Conservation (phyloP, 768 basidiomycete species). For the Panus rudis region DNA sequence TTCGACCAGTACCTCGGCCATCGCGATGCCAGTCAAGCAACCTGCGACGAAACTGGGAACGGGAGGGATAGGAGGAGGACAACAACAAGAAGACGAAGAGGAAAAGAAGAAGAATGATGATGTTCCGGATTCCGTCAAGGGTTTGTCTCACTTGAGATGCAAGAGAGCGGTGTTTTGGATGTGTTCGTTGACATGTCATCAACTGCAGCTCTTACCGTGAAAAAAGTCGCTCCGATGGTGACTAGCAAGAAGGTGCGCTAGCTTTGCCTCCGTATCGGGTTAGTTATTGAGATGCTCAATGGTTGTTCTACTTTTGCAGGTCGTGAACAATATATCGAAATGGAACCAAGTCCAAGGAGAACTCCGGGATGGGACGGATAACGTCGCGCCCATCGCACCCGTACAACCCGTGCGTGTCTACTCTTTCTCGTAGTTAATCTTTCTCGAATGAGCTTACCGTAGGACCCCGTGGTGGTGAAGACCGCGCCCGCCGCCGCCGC, state of each 20-base stretch:
- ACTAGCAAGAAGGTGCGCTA: conserved; percentile 72
- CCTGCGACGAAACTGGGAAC: too few relatives aligned
- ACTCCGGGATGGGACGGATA: conserved; percentile 33
- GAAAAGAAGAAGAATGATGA: conserved; percentile 16
- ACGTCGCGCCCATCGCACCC: conserved; percentile 10
- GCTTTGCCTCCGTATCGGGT: neutral
- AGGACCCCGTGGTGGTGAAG: conserved; percentile 10
- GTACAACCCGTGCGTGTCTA: conserved; percentile 4
- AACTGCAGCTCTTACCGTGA: conserved; percentile 40
- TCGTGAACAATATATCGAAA: conserved; percentile 85
- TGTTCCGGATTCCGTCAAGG: conserved; percentile 40
- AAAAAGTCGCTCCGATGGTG: conserved; percentile 76
- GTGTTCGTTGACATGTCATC: conserved; percentile 24
- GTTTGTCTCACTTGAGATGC: conserved; percentile 33
- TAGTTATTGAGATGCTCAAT: conserved; percentile 3
- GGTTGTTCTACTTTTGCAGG: conserved; percentile 36
- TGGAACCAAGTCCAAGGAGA: conserved; percentile 97
- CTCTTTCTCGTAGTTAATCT: conserved; percentile 3
- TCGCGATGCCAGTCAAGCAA: too few relatives aligned
- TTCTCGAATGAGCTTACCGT: conserved; percentile 9
- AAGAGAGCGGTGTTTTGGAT: conserved; percentile 16
- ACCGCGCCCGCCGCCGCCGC: conserved; percentile 1
- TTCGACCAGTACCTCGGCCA: too few relatives aligned
- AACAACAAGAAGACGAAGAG: conserved; percentile 38
- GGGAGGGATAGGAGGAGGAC: too few relatives aligned